Percentiles rank a stretch among this genome's conserved stretches.
Conservation (phyloP, 106 monocot species). For the Dactylorhiza incarnata region DNA sequence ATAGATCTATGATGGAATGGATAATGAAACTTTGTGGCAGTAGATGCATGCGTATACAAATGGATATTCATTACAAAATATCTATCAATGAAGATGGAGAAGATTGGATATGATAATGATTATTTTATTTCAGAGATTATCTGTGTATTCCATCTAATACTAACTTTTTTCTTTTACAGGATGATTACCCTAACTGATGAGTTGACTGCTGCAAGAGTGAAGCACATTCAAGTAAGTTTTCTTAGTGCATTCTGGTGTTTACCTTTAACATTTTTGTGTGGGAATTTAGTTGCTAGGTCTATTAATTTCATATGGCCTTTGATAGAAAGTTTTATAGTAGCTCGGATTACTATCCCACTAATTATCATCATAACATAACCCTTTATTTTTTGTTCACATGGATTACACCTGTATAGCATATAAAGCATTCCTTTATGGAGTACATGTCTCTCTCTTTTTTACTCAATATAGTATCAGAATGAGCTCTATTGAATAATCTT, state of each 20-base stretch:
- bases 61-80: not conserved
- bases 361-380: no score
- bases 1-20: not conserved
- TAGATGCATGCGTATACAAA: not conserved
- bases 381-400: no score
- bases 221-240: constrained; percentile 46
- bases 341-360: no score
- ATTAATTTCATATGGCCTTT: not conserved
- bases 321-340: no score
- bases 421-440: no score
- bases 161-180: constrained; percentile 22
- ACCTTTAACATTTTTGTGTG: not conserved
- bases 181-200: constrained; percentile 66
- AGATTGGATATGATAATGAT: not conserved
- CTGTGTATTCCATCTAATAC: not conserved
- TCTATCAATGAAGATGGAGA: not conserved
- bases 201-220: constrained; percentile 50
- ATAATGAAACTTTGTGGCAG: not conserved
- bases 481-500: no score
- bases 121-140: not conserved
- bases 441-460: no score
- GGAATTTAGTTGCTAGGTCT: not conserved
- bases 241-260: not conserved
- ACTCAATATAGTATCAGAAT: no score
- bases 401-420: no score